Evolutionary conservation across 2,329 filamentous ascomycete genomes (phyloP).

Genomic region (Nigrospora osmanthi): DNA sequence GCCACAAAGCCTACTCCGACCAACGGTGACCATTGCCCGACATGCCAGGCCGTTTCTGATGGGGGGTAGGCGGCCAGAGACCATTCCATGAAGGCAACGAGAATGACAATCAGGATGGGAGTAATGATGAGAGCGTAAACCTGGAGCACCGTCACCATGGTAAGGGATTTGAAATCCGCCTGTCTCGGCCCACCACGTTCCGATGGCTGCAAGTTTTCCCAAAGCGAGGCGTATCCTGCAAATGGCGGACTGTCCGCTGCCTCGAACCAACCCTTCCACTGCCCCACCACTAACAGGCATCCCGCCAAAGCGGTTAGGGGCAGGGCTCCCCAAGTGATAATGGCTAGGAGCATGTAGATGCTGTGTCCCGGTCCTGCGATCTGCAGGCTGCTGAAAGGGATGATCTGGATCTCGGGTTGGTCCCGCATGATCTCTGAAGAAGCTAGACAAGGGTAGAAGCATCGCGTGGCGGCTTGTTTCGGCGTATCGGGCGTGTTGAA

Average conservation of each 20-base stretch:
- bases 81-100: too few relatives aligned
- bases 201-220: background rate
- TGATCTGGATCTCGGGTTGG: background rate
- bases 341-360: background rate
- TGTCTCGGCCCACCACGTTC: background rate
- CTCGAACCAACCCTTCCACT: background rate
- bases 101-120: background rate
- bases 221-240: background rate
- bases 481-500: background rate
- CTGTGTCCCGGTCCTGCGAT: background rate
- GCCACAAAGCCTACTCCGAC: too few relatives aligned
- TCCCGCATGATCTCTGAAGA: background rate
- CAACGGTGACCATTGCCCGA: too few relatives aligned
- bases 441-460: background rate
- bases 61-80: too few relatives aligned
- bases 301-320: background rate
- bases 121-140: background rate
- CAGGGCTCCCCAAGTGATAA: background rate
- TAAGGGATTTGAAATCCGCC: background rate
- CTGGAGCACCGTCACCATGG: background rate
- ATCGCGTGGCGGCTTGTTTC: background rate
- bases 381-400: background rate
- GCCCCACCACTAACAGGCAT: background rate
- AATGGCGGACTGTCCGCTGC: background rate
- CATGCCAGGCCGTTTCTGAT: too few relatives aligned